phyloP scores from a whole-genome alignment of 2,329 filamentous ascomycete species.

The Pseudogymnoascus sp. region DNA sequence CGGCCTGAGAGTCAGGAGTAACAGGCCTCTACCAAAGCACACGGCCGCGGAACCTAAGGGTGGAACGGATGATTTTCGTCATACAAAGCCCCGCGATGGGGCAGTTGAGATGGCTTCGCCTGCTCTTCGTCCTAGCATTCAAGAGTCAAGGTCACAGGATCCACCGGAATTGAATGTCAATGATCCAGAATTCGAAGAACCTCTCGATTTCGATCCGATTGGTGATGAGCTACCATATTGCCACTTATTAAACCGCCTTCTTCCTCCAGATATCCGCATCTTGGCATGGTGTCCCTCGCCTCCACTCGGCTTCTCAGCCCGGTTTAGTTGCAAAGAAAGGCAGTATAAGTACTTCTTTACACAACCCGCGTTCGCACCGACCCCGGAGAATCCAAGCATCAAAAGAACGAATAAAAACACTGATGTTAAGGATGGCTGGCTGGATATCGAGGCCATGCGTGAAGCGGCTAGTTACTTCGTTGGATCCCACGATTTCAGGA shows the following conservation, averaged over 20 bases:
- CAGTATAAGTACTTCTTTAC: conserved; percentile 98
- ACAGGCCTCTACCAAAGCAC: conserved; percentile 47
- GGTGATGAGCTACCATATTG: conserved; percentile 78
- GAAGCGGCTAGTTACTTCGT: conserved; percentile 71
- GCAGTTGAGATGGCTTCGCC: conserved; percentile 22
- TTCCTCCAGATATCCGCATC: conserved; percentile 82
- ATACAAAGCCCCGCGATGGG: conserved; percentile 21
- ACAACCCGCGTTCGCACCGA: conserved; percentile 74
- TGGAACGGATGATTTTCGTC: conserved; percentile 12
- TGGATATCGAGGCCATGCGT: conserved; percentile 83
- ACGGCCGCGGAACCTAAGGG: conserved; percentile 12
- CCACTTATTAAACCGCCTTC: conserved; percentile 72
- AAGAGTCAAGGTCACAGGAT: background rate
- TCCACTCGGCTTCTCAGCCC: conserved; percentile 73
- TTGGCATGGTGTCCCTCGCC: conserved; percentile 88
- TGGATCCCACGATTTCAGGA: conserved; percentile 87
- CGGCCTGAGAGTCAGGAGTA: conserved; percentile 72
- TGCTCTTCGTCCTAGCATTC: conserved; percentile 18
- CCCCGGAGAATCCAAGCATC: conserved; percentile 36
- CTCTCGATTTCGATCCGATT: conserved; percentile 51
- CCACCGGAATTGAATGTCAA: conserved; percentile 1
- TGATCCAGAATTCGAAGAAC: conserved; percentile 16
- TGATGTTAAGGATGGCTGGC: conserved; percentile 57
- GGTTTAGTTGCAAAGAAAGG: conserved; percentile 85
- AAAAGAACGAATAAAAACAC: conserved; percentile 23